These are phyloP conservation scores for Waltergamsia citrina DNA, from an alignment of 2,329 filamentous ascomycete genomes.

Conservation along the genomic window DNA sequence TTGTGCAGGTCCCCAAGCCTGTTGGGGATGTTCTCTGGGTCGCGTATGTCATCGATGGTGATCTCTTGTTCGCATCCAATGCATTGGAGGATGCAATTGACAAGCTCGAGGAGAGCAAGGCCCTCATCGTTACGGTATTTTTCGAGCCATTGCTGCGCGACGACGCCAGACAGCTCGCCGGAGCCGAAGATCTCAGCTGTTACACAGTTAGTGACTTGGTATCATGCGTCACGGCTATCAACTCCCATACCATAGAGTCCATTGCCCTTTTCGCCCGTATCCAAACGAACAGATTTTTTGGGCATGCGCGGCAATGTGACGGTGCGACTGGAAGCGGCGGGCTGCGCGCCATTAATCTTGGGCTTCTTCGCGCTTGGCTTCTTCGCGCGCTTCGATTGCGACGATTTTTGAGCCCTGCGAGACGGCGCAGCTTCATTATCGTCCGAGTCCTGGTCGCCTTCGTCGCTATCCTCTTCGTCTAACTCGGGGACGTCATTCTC, in stretches of 20 bases:
- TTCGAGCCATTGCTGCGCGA: conserved; percentile 51
- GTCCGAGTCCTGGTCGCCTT: conserved; percentile 17
- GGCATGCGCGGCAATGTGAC: conserved; percentile 40
- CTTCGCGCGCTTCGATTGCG: conserved; percentile 33
- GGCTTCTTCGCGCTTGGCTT: conserved; percentile 55
- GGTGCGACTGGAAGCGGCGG: conserved; percentile 22
- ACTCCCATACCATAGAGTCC: conserved; percentile 48
- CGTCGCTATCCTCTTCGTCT: conserved; percentile 33
- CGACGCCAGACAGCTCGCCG: conserved; percentile 43
- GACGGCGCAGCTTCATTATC: conserved; percentile 25
- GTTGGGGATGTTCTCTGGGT: conserved; percentile 77
- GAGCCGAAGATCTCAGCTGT: conserved; percentile 56
- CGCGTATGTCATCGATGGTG: conserved; percentile 73
- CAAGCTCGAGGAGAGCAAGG: conserved; percentile 48
- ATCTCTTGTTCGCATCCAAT: conserved; percentile 76
- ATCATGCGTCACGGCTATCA: too few relatives aligned
- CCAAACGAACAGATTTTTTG: conserved; percentile 46
- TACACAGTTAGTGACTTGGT: too few relatives aligned
- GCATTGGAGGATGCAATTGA: conserved; percentile 59
- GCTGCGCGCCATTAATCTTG: conserved; percentile 48
- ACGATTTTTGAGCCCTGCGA: conserved; percentile 23
- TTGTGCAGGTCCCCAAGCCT: conserved; percentile 78
- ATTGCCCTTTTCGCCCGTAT: conserved; percentile 39
- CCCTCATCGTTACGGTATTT: conserved; percentile 46
- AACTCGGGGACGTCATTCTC: conserved; percentile 38